Base-by-base conservation (phyloP, 2,329 filamentous ascomycete genomes). In the Pyrenochaeta sp. region DNA sequence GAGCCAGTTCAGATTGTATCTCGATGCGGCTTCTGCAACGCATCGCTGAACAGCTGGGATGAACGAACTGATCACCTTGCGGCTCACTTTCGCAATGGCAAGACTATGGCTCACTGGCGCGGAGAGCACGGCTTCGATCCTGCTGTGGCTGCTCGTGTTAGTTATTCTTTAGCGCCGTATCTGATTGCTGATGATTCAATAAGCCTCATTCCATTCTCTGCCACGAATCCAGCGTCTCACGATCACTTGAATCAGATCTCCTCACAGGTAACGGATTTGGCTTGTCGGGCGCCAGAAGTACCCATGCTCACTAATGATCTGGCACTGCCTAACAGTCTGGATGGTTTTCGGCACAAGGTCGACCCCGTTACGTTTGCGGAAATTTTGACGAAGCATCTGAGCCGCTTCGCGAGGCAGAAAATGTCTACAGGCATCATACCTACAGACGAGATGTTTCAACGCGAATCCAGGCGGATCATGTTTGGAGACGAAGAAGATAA, bases 61-160 rank as follows among this genome's bases (percentile, higher is more conserved):
- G 76, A 77, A 42, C 74, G 82, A 3, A 70, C 73, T 4, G 79
- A 83, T 47, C 82, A 84, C 62, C 45, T 84, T 5, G 78, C 80
- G 0, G 73, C 74, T 1, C 82, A 84, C 64, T 84, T 83, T 65
- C 80, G 78, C 50, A 71, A 77, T n/a, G 81, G 82, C 0, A 73
- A 69, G 9, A 74, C 74, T 12, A 83, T 84, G 81, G 64, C 64
- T 6, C 76, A 81, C 36, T 84, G 82, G 82, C 75, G 75, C 43
- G 81, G 82, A 4, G 80, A 79, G 54, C 77, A 81, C 61, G 82
- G 80, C 4, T 68, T 84, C 14, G 77, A 78, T 54, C 71, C 76
- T 6, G 64, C 68, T 7, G 74, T 80, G 4, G 76, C 77, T 2
- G 72, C 77, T 7, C 74, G 76, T 32, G 77, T 81, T 39, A 75